Evolutionary conservation across 2,329 filamentous ascomycete genomes (phyloP), one percentile per base, ranked within the genome.

Genomic region (Monosporascus sp.): DNA sequence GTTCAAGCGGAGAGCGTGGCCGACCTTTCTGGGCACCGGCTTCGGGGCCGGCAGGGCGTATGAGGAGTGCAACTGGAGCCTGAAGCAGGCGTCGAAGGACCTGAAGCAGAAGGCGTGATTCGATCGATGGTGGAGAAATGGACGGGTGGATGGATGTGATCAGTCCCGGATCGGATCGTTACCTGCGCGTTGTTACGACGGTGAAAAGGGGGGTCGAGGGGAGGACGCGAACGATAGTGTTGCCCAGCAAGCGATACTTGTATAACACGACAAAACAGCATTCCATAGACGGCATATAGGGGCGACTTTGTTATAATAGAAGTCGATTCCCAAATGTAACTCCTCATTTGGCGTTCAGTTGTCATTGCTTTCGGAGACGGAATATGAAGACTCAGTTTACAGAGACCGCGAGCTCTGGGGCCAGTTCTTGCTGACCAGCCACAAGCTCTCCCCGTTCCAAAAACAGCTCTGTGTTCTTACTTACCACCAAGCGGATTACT

Each of bases 1-100:
- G 52, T 99, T 99, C 84, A 96, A 96, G 83, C 88, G 95, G 74
- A 87, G 94, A 77, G 90, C 94, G 61, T 99, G 93, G 90, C 94
- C 94, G 53, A 94, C 92, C n/a, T 94, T 90, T 70, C 83, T 96
- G 61, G 94, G 94, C 60, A 81, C 93, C 52, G 94, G 94, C 53
- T 97, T 99, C 72, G 94, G 95, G 70, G 92, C 92, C 59, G 94
- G 94, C 66, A 85, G 95, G 67, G 94, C 94, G 54, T 99, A 96
- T 80, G 94, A 99, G 75, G 94, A 99, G 80, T 97, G 94, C 76
- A 96, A 99, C 78, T 89, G 81, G 77, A 87, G 78, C 75, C 71
- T 86, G 65, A 85, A 84, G 74, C 77, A 80, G 69, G 81, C 81
- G 37, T 77, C 81, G 45, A 75, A 75, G 63, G 80, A 83, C 52